Percentiles rank a stretch among this genome's conserved stretches.
phyloP scores from a whole-genome alignment of 176 grass and related monocot genomes.

The bread wheat (Triticum aestivum) region DNA sequence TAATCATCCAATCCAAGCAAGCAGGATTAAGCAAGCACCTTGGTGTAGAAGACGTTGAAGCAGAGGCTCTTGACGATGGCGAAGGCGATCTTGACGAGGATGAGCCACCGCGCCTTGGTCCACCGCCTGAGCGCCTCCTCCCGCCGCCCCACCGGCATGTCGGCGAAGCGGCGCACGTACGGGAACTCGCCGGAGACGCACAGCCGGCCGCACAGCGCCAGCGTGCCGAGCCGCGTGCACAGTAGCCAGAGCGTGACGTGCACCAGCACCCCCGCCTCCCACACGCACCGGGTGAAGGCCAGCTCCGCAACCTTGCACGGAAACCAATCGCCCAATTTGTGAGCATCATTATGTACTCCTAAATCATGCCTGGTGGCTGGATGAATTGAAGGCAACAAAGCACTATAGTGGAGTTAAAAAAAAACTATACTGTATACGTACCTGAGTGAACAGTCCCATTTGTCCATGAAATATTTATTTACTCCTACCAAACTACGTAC shows the following conservation, averaged over 20 bases:
- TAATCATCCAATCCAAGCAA: not conserved
- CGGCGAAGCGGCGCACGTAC: slow-evolving; percentile 58
- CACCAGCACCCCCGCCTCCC: slow-evolving; percentile 44
- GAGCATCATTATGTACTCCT: too few relatives aligned
- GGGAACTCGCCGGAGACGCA: slow-evolving; percentile 34
- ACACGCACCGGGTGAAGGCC: slow-evolving; percentile 26
- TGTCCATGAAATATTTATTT: not conserved
- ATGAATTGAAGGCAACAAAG: not conserved
- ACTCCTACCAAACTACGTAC: not conserved
- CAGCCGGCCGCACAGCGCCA: slow-evolving; percentile 49
- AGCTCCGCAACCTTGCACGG: slow-evolving; percentile 58
- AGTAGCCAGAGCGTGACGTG: slow-evolving; percentile 54
- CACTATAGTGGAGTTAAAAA: too few relatives aligned
- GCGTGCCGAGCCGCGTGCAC: slow-evolving; percentile 52
- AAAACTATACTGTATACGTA: not conserved
- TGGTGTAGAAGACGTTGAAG: slow-evolving; percentile 68
- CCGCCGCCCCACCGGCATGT: slow-evolving; percentile 56
- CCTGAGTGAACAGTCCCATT: not conserved
- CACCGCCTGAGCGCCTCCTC: slow-evolving; percentile 53
- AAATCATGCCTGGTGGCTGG: too few relatives aligned
- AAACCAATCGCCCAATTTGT: not conserved
- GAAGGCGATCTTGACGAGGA: slow-evolving; percentile 54
- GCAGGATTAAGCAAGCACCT: too few relatives aligned
- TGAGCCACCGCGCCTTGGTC: slow-evolving; percentile 42
- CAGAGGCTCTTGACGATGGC: slow-evolving; percentile 50